Conservation (phyloP, 1,139 yeast species). For the Saccharomyces hybrid region DNA sequence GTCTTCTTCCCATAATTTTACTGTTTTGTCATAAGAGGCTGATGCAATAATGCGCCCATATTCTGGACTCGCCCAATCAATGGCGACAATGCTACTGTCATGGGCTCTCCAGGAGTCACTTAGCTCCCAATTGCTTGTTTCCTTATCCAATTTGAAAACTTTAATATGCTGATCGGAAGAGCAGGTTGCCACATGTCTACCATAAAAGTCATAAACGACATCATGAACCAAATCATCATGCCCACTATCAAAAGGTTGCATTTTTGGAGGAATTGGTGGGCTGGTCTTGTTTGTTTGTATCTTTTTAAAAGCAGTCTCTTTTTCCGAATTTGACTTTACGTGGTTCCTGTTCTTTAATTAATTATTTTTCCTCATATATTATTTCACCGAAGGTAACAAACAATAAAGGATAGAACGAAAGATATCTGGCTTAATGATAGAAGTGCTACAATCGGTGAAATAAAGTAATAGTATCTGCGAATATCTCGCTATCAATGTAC, state of each 20-base stretch:
- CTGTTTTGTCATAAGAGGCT: slow-evolving; percentile 82
- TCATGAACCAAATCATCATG: slow-evolving; percentile 90
- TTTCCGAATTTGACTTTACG: neutral
- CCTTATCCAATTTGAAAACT: slow-evolving; percentile 65
- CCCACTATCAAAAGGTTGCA: slow-evolving; percentile 64
- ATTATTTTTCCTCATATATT: neutral
- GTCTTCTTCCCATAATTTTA: slow-evolving; percentile 86
- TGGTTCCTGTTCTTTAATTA: neutral
- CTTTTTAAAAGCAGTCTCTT: neutral
- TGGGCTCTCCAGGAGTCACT: slow-evolving; percentile 94
- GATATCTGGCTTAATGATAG: neutral
- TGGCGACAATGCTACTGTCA: slow-evolving; percentile 73
- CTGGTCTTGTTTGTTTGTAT: slow-evolving; percentile 33
- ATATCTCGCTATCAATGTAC: neutral
- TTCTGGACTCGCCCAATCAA: slow-evolving; percentile 93
- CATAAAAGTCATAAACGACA: slow-evolving; percentile 81
- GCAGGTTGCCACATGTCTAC: slow-evolving; percentile 82
- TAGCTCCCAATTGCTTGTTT: slow-evolving; percentile 58
- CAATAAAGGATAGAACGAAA: neutral
- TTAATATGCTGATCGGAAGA: slow-evolving; percentile 88
- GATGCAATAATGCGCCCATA: slow-evolving; percentile 81
- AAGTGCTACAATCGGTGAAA: neutral
- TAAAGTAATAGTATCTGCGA: neutral
- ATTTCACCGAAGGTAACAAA: neutral
- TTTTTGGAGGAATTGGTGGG: slow-evolving; percentile 3